Evolutionary conservation across 352 stramenopile species (phyloP).

Genomic region (Peronospora tabacina): DNA sequence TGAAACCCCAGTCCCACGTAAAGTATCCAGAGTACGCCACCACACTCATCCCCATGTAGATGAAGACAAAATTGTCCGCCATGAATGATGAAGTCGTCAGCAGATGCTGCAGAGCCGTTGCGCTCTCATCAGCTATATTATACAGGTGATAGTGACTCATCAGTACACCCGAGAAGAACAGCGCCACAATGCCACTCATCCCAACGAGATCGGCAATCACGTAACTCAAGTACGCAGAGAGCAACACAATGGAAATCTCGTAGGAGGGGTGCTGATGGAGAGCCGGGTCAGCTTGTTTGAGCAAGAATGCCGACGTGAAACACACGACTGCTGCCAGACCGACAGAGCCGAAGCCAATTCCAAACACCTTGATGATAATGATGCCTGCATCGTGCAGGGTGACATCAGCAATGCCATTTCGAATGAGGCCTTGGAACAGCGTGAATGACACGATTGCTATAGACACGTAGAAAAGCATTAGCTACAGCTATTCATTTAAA

Average conservation of each 20-base stretch:
- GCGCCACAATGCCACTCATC: slow-evolving; percentile 89
- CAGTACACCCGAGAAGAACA: slow-evolving; percentile 90
- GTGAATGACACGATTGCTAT: slow-evolving; percentile 78
- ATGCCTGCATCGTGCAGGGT: slow-evolving; percentile 67
- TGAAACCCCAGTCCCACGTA: slow-evolving; percentile 82
- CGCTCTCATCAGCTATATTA: slow-evolving; percentile 72
- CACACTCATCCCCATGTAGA: slow-evolving; percentile 82
- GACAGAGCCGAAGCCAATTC: slow-evolving; percentile 76
- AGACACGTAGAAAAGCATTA: slow-evolving; percentile 5
- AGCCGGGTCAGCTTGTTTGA: slow-evolving; percentile 66
- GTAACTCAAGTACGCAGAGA: slow-evolving; percentile 80
- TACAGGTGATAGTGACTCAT: slow-evolving; percentile 86
- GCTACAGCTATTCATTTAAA: not conserved
- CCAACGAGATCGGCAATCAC: slow-evolving; percentile 66
- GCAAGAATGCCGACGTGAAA: slow-evolving; percentile 69
- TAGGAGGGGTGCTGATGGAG: slow-evolving; percentile 76
- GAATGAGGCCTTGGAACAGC: slow-evolving; percentile 79
- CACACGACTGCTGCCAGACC: slow-evolving; percentile 62
- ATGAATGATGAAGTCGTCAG: slow-evolving; percentile 75
- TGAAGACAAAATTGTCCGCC: slow-evolving; percentile 85
- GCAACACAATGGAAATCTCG: slow-evolving; percentile 81
- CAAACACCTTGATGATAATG: slow-evolving; percentile 75
- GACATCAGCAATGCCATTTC: slow-evolving; percentile 54
- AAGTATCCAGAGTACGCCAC: slow-evolving; percentile 74
- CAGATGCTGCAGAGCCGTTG: slow-evolving; percentile 65